These are phyloP conservation scores for Hansenula anomala DNA, from an alignment of 1,139 yeast genomes.

Conservation along the genomic window DNA sequence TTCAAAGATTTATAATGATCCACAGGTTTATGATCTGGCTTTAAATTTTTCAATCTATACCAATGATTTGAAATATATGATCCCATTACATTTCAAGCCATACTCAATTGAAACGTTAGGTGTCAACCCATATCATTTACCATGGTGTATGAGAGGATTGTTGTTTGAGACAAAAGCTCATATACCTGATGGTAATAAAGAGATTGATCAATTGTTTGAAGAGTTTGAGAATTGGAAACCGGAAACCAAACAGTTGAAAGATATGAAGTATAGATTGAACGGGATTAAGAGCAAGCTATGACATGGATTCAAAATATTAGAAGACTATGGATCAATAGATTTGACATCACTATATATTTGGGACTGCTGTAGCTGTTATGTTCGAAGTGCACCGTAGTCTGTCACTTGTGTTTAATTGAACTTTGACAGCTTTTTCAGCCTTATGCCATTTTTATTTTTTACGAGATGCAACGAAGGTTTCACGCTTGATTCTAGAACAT, in stretches of 20 bases:
- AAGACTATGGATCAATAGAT: no score
- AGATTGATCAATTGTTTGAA: conserved; percentile 54
- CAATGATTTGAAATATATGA: conserved; percentile 48
- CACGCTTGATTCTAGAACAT: no score
- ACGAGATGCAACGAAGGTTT: no score
- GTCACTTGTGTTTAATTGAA: no score
- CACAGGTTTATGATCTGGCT: conserved; percentile 79
- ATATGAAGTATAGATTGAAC: conserved; percentile 75
- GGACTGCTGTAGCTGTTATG: no score
- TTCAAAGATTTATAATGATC: conserved; percentile 82
- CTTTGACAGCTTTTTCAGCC: no score
- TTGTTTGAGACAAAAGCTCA: conserved; percentile 46
- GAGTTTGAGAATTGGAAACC: conserved; percentile 87
- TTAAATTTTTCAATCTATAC: conserved; percentile 74
- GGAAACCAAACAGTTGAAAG: conserved; percentile 72
- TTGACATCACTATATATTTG: no score
- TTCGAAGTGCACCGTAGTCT: no score
- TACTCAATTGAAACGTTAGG: conserved; percentile 60
- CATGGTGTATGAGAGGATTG: conserved; percentile 90
- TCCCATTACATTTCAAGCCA: conserved; percentile 54
- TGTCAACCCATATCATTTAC: conserved; percentile 77
- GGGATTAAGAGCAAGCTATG: conserved; percentile 49
- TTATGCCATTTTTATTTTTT: no score
- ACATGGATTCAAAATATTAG: conserved; percentile 1
- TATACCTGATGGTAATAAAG: conserved; percentile 39